Evolutionary conservation across 179 eudicot species (phyloP).

Genomic region (Gypsophila paniculata): DNA sequence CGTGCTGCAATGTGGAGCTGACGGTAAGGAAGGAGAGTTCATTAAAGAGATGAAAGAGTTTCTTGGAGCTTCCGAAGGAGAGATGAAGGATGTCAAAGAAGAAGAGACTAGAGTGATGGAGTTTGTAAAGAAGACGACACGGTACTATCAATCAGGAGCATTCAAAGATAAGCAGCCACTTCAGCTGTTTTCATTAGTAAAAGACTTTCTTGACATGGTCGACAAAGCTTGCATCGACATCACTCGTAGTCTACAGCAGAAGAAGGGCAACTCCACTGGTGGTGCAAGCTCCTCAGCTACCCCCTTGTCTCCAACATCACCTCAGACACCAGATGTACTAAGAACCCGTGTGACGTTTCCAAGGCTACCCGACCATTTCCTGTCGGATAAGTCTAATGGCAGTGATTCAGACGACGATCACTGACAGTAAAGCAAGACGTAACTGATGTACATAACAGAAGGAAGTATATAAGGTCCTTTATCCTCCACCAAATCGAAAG

Average conservation of each 20-base stretch:
- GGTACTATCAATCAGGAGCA: slow-evolving; percentile 71
- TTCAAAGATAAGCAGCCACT: slow-evolving; percentile 57
- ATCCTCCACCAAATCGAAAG: slow-evolving; percentile 15
- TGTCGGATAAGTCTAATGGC: slow-evolving; percentile 49
- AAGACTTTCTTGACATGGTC: slow-evolving; percentile 65
- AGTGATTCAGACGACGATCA: slow-evolving; percentile 59
- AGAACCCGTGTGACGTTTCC: slow-evolving; percentile 65
- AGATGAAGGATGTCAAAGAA: slow-evolving; percentile 45
- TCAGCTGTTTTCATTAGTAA: slow-evolving; percentile 65
- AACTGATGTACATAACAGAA: slow-evolving; percentile 30
- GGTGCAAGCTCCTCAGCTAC: slow-evolving; percentile 23
- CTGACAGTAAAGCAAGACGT: too few relatives aligned
- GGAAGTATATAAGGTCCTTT: slow-evolving; percentile 27
- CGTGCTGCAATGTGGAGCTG: slow-evolving; percentile 39
- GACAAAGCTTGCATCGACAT: slow-evolving; percentile 75
- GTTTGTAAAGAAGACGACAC: slow-evolving; percentile 62
- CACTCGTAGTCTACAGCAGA: slow-evolving; percentile 51
- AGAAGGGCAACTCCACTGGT: slow-evolving; percentile 31
- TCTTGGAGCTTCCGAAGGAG: slow-evolving; percentile 53
- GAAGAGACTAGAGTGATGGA: slow-evolving; percentile 62
- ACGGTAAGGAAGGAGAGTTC: slow-evolving; percentile 41
- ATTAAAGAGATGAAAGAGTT: slow-evolving; percentile 50
- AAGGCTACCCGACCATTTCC: slow-evolving; percentile 59
- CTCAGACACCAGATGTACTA: slow-evolving; percentile 39
- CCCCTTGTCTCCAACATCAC: slow-evolving; percentile 32